These are phyloP conservation scores for Talaromyces verruculosus DNA, from an alignment of 2,329 filamentous ascomycete genomes.

Conservation along the genomic window DNA sequence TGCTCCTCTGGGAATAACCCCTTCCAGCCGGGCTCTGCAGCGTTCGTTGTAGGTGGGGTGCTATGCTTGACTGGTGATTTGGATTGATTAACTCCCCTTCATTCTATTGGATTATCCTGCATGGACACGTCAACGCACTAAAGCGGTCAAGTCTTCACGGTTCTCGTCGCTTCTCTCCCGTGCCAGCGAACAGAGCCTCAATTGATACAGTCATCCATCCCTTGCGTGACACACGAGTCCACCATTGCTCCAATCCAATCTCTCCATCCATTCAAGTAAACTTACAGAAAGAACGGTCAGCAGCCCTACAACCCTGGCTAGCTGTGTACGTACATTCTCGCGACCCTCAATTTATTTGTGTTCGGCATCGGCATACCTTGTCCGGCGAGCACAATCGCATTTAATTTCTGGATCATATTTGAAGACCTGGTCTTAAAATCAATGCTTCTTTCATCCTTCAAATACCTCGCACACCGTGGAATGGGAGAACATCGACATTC, in stretches of 20 bases:
- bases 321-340: background rate
- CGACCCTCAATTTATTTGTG: constrained; percentile 9
- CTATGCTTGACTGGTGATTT: background rate
- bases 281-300: background rate
- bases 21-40: background rate
- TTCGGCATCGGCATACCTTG: constrained; percentile 1
- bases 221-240: constrained; percentile 9
- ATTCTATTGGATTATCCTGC: constrained; percentile 25
- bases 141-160: constrained; percentile 19
- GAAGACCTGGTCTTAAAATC: background rate
- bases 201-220: constrained; percentile 1
- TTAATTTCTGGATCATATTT: background rate
- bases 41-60: constrained; percentile 1
- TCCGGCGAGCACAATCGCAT: background rate
- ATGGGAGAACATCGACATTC: background rate
- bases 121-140: constrained; percentile 33
- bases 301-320: constrained; percentile 11
- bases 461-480: background rate
- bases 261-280: background rate
- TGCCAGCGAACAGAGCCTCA: constrained; percentile 20
- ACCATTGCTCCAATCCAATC: background rate
- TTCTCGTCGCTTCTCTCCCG: constrained; percentile 1
- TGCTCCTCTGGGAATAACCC: background rate
- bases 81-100: constrained; percentile 3
- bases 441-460: background rate